Base-by-base conservation (phyloP, 352 stramenopile species). In the Saprolegnia diclina region DNA sequence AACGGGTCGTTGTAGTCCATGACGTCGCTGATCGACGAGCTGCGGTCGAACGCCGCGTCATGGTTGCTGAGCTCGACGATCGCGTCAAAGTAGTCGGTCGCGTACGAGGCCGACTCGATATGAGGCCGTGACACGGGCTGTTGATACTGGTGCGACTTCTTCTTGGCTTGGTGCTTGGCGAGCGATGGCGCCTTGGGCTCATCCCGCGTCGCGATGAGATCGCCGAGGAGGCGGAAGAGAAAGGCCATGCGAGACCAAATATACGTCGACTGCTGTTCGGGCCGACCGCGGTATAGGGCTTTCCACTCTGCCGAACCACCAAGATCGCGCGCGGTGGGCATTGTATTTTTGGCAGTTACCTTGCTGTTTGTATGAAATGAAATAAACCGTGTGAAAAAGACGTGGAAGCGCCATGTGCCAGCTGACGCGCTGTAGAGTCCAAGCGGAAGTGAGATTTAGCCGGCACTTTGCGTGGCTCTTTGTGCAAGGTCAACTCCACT, bases 191-290 rank as follows among this genome's bases (percentile, higher is more conserved):
- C 24, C 1, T 50, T 18, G 5, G 56, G 13, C 19, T 21, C 50
- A 16, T 48, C 35, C 6, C 24, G 24, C 24, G 35, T 16, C 11
- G 37, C 10, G 19, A 64, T 26, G 32, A 64, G 24, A 13, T 64
- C 56, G 9, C 40, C 56, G 56, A 64, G 35, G 56, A 64, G 32
- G 18, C 56, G 56, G n/a, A 40, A 52, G 19, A 64, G 54, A 29
- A 63, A 64, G 7, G 56, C 56, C 56, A 64, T 64, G 2, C 29
- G 29, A 35, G 2, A 6, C 29, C 29, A 35, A 35, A 35, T 35
- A 35, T 5, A 5, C 29, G 29, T 35, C 29, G 29, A 5, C 29
- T 5, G 29, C 2, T 35, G 29, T 35, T n/a, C n/a, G 29, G 29
- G 29, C 29, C 2, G 2, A 5, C 2, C 29, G 29, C 29, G 29